Evolutionary conservation across 129 eudicot species (phyloP).

Genomic region (Saposhnikovia divaricata): DNA sequence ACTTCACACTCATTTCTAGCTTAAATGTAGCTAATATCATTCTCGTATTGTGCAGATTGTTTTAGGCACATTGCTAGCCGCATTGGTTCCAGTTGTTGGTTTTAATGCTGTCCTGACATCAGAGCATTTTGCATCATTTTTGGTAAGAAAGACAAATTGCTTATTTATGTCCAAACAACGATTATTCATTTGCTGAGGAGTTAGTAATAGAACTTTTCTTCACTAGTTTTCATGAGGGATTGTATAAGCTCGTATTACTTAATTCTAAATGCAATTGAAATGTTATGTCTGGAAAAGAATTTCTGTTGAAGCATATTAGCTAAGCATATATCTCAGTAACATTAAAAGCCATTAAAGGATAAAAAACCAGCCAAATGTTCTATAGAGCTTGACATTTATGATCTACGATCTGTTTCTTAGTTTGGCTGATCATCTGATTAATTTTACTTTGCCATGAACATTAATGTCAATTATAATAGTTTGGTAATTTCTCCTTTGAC

Average conservation of each 20-base stretch:
- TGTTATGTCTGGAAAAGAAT: not conserved
- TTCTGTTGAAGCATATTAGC: not conserved
- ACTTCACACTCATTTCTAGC: not conserved
- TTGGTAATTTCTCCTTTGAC: not conserved
- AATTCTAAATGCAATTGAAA: not conserved
- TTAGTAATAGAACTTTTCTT: not conserved
- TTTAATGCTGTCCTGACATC: constrained; percentile 98
- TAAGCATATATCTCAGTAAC: not conserved
- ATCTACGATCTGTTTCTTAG: not conserved
- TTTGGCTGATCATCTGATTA: not conserved
- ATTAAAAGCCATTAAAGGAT: not conserved
- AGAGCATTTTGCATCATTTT: constrained; percentile 94
- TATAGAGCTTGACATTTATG: not conserved
- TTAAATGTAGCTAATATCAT: constrained; percentile 10
- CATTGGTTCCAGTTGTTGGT: constrained; percentile 98
- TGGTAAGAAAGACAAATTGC: constrained; percentile 47
- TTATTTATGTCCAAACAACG: not conserved
- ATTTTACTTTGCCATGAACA: not conserved
- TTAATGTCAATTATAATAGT: not conserved
- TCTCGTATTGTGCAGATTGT: constrained; percentile 52
- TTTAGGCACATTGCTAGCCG: constrained; percentile 85
- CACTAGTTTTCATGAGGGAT: not conserved
- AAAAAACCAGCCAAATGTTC: not conserved
- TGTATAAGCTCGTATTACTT: not conserved
- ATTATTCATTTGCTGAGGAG: not conserved